Percentiles rank a stretch among this genome's conserved stretches.
Evolutionary conservation across 139 green algal genomes (phyloP).

Genomic region (Gonium pectorale): DNA sequence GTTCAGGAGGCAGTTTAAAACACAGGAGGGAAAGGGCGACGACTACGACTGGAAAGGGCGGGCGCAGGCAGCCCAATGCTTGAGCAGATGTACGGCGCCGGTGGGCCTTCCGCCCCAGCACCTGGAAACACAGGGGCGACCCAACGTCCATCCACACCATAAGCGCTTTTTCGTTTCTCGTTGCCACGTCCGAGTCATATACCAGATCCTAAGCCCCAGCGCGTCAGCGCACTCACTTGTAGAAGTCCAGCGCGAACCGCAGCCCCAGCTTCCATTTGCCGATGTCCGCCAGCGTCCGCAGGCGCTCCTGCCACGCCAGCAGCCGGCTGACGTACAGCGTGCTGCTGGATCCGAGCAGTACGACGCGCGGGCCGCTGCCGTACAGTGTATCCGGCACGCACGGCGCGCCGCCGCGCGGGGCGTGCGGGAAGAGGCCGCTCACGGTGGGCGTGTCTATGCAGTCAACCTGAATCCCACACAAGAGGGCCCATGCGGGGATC

Average conservation of each 20-base stretch:
- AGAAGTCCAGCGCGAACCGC: constrained; percentile 58
- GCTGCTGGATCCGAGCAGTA: constrained; percentile 54
- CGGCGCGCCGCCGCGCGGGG: constrained; percentile 10
- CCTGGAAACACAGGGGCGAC: too few relatives aligned
- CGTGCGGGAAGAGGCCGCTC: constrained; percentile 20
- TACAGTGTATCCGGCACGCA: constrained; percentile 33
- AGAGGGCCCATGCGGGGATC: too few relatives aligned
- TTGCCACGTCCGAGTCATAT: too few relatives aligned
- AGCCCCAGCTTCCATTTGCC: constrained; percentile 62
- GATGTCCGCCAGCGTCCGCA: constrained; percentile 63
- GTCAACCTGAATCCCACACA: constrained; percentile 58
- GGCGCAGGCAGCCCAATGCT: too few relatives aligned
- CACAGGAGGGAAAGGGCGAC: too few relatives aligned
- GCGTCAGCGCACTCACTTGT: constrained; percentile 19
- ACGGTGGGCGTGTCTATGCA: constrained; percentile 48
- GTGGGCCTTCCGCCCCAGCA: too few relatives aligned
- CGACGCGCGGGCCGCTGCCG: constrained; percentile 44
- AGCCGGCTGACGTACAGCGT: constrained; percentile 60
- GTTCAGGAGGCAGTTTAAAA: too few relatives aligned
- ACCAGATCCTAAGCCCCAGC: background rate
- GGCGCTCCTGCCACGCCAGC: constrained; percentile 67
- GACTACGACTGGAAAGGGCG: too few relatives aligned
- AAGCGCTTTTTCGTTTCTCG: too few relatives aligned
- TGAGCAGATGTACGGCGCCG: too few relatives aligned
- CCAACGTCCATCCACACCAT: too few relatives aligned